Percentiles rank a stretch among this genome's conserved stretches.
These are phyloP conservation scores for Lentinula edodes DNA, from an alignment of 768 basidiomycete genomes.

Conservation along the genomic window DNA sequence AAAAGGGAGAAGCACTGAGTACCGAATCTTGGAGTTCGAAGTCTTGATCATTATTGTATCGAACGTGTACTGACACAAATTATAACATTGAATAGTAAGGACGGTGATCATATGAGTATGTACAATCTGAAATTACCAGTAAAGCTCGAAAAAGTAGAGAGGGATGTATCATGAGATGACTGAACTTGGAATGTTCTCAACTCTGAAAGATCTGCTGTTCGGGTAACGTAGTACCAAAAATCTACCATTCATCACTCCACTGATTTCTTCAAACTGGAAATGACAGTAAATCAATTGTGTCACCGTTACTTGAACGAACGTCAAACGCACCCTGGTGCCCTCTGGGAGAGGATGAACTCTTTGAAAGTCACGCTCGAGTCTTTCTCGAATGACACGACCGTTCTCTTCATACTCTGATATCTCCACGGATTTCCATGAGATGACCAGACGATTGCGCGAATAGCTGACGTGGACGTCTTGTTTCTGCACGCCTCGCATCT, in stretches of 20 bases:
- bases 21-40: too few species aligned
- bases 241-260: slow-evolving; percentile 58
- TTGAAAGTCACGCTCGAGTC: slow-evolving; percentile 56
- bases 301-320: background rate
- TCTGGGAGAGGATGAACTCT: slow-evolving; percentile 69
- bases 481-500: slow-evolving; percentile 63
- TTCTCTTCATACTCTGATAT: slow-evolving; percentile 58
- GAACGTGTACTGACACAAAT: background rate
- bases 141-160: background rate
- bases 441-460: slow-evolving; percentile 52
- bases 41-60: background rate
- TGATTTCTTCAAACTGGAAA: slow-evolving; percentile 66
- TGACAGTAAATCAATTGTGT: background rate
- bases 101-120: background rate
- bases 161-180: slow-evolving; percentile 8
- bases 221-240: slow-evolving; percentile 64
- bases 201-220: slow-evolving; percentile 43
- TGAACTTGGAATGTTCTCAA: slow-evolving; percentile 37
- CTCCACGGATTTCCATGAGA: slow-evolving; percentile 62
- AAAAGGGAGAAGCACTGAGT: too few species aligned
- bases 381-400: slow-evolving; percentile 55
- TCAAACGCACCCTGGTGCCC: slow-evolving; percentile 54
- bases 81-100: background rate
- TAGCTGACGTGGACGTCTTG: slow-evolving; percentile 75
- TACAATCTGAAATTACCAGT: background rate